phyloP scores from a whole-genome alignment of 1,284 basidiomycete species.

The Acaromyces ingoldii region DNA sequence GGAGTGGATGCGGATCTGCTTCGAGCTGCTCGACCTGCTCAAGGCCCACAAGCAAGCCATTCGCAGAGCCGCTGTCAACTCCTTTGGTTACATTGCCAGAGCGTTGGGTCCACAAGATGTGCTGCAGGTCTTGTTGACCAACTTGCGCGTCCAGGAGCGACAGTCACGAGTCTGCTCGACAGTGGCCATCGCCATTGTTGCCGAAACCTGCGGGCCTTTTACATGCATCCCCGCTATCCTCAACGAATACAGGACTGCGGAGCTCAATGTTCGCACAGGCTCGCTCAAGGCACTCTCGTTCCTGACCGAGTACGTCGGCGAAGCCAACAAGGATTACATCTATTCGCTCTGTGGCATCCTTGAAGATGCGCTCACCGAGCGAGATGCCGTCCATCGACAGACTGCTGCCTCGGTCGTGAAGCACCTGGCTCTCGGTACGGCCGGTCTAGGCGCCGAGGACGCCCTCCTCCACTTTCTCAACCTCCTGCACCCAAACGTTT shows the following conservation, averaged over 20 bases:
- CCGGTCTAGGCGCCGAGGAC: conserved; percentile 94
- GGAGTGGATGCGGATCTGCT: conserved; percentile 99
- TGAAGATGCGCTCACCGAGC: conserved; percentile 94
- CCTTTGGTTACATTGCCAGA: conserved; percentile 98
- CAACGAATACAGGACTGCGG: conserved; percentile 92
- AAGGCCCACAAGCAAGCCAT: conserved; percentile 99
- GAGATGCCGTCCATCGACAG: conserved; percentile 95
- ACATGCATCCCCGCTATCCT: conserved; percentile 98
- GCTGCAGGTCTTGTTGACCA: conserved; percentile 88
- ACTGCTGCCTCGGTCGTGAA: conserved; percentile 99
- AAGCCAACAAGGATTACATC: conserved; percentile 96
- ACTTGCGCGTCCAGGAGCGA: conserved; percentile 95
- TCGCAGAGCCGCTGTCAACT: conserved; percentile 96
- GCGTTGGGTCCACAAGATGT: conserved; percentile 99
- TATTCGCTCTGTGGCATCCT: conserved; percentile 96
- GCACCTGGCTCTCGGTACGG: conserved; percentile 92
- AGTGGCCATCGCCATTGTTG: conserved; percentile 76
- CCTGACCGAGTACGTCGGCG: conserved; percentile 99
- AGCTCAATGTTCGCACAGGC: conserved; percentile 97
- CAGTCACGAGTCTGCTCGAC: conserved; percentile 98
- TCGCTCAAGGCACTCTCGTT: conserved; percentile 97
- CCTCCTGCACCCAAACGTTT: conserved; percentile 97
- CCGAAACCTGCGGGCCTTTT: conserved; percentile 96
- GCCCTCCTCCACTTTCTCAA: conserved; percentile 97
- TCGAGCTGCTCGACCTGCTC: conserved; percentile 91